phyloP scores from a whole-genome alignment of 345 rosid genomes.

The Acer saccharum region DNA sequence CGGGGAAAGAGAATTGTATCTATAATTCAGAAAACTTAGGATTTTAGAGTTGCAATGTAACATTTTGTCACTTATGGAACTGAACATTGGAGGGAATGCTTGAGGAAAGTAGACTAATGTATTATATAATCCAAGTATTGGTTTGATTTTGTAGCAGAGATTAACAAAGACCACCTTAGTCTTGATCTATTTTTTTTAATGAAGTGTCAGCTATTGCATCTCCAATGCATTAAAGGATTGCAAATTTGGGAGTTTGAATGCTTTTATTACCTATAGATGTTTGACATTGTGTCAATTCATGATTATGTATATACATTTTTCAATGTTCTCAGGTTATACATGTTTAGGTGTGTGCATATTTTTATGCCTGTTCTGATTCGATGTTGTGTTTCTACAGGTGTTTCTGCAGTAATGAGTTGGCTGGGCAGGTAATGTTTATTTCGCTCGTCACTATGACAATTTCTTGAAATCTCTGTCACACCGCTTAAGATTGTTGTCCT shows the following conservation, averaged over 20 bases:
- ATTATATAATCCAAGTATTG: neutral
- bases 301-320: neutral
- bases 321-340: neutral
- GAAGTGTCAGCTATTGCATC: neutral
- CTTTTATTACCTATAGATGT: neutral
- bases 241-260: neutral
- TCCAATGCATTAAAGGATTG: neutral
- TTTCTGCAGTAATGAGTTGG: slow-evolving; percentile 59
- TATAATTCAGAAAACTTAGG: neutral
- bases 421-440: slow-evolving; percentile 63
- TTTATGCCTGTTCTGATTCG: slow-evolving; percentile 20
- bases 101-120: neutral
- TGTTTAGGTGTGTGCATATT: neutral
- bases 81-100: neutral
- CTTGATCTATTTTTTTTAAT: neutral
- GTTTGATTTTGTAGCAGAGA: neutral
- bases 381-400: slow-evolving; percentile 49
- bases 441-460: neutral
- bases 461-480: neutral
- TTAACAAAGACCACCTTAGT: neutral
- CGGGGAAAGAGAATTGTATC: neutral
- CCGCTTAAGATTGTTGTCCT: neutral
- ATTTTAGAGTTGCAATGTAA: neutral
- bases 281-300: neutral
- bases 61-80: neutral